Evolutionary conservation across 2,329 filamentous ascomycete genomes (phyloP), one percentile per base, ranked within the genome.

Genomic region (Colletotrichum scovillei): DNA sequence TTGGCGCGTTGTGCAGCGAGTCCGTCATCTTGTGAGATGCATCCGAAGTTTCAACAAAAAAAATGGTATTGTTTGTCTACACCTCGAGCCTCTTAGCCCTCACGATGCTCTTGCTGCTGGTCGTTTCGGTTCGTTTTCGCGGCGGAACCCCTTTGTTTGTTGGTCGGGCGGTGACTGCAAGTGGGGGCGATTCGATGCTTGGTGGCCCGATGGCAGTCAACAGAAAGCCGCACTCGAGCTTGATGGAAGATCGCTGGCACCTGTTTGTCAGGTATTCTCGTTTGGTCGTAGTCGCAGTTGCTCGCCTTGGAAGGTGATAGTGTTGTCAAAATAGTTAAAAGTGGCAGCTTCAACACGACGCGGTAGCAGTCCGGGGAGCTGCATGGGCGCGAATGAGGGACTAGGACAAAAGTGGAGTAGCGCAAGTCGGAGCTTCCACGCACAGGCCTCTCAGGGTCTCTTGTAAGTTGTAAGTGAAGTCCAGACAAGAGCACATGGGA

Each of bases 1-100:
- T 98, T 73, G 97, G 95, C 77, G 95, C 95, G 88, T 99, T 99
- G 88, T 98, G 97, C 69, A 98, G 91, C 70, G 87, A 87, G 76
- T 91, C 89, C 75, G 88, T 84, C 89, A 91, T 91, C 24, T 73
- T 78, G 70, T 26, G 62, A 76, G 68, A 71, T 72, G 63, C 73
- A 76, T 76, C 53, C 69, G 64, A 69, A 46, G 4, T 30, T 19
- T 46, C 28, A 46, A 32, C 0, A 22, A 22, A 19, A 49, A 24
- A 49, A n/a, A n/a, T 19, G 7, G 4, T 35, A 22, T 58, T 35
- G n/a, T 2, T 3, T 62, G 38, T 49, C 8, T 49, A 11, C 8
- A 24, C 19, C 32, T 55, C 14, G 30, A 46, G 22, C 49, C 42
- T 69, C 58, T 58, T 58, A 52, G 32, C 63, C 28, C 73, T 56